Percentiles rank a stretch among this genome's conserved stretches.
Conservation (phyloP, 2,329 filamentous ascomycete genomes). For the Spiromastix sp. region DNA sequence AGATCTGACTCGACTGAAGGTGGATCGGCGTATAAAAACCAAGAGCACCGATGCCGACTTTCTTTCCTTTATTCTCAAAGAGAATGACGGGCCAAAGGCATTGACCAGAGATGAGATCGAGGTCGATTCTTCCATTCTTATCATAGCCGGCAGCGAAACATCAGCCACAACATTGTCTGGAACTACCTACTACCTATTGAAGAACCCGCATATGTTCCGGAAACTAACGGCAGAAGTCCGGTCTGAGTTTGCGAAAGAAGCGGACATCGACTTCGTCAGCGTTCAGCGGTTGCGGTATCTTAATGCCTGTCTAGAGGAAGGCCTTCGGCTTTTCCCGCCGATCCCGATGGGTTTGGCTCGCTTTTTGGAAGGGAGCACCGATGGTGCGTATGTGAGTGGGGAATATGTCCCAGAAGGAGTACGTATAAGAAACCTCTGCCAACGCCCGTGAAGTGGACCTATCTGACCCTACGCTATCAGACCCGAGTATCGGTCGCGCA, state of each 20-base stretch:
- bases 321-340: conserved; percentile 33
- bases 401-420: conserved; percentile 24
- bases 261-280: conserved; percentile 30
- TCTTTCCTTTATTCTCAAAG: no score
- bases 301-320: conserved; percentile 33
- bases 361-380: no score
- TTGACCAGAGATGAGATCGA: no score
- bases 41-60: no score
- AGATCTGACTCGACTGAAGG: no score
- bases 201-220: conserved; percentile 20
- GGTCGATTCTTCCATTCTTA: no score
- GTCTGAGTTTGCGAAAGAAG: conserved; percentile 21
- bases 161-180: conserved; percentile 36
- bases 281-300: conserved; percentile 28
- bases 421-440: no score
- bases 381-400: conserved; percentile 25
- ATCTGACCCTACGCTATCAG: no score
- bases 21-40: no score
- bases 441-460: no score
- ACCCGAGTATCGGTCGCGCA: conserved; percentile 36
- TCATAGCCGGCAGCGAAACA: conserved; percentile 38
- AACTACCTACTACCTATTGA: conserved; percentile 31
- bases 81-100: no score
- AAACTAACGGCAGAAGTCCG: conserved; percentile 33
- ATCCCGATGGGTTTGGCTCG: conserved; percentile 16